These are phyloP conservation scores for Hansfordia pulvinata DNA, from an alignment of 2,329 filamentous ascomycete species.

Conservation along the genomic window DNA sequence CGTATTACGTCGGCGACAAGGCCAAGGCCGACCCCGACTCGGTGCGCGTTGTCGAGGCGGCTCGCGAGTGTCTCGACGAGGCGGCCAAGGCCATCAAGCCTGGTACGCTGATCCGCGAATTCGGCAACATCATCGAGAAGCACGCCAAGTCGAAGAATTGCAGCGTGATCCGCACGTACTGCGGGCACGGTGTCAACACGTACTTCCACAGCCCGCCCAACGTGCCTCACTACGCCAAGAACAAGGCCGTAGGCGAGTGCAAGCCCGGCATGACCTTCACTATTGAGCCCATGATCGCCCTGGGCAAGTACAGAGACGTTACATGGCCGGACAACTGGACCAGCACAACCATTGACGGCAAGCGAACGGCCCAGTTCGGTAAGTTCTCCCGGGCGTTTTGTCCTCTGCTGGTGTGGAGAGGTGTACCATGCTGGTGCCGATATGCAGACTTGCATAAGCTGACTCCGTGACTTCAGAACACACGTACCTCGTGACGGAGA, in stretches of 20 bases:
- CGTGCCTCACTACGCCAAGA: constrained; percentile 94
- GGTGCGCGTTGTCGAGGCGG: constrained; percentile 80
- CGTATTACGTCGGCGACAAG: constrained; percentile 91
- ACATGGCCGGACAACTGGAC: constrained; percentile 99
- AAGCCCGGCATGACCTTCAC: constrained; percentile 98
- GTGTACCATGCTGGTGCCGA: too few species aligned
- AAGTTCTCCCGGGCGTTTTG: constrained; percentile 19
- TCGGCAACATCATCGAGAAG: constrained; percentile 91
- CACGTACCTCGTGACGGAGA: constrained; percentile 71
- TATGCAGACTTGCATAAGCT: too few species aligned
- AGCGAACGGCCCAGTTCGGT: constrained; percentile 86
- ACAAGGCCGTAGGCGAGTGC: constrained; percentile 88
- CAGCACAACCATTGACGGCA: constrained; percentile 81
- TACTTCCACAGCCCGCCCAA: constrained; percentile 91
- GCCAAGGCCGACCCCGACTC: constrained; percentile 73
- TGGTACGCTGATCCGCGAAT: constrained; percentile 82
- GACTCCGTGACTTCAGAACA: constrained; percentile 47
- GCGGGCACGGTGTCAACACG: constrained; percentile 87
- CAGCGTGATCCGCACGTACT: constrained; percentile 90
- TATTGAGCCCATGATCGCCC: constrained; percentile 95
- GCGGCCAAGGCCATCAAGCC: constrained; percentile 89
- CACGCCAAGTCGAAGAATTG: constrained; percentile 75
- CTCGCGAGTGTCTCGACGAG: constrained; percentile 79
- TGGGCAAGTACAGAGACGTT: constrained; percentile 82
- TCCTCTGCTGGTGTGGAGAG: background rate